phyloP scores from a whole-genome alignment of 1,284 basidiomycete genomes.

The Cutaneotrichosporon sp. region DNA sequence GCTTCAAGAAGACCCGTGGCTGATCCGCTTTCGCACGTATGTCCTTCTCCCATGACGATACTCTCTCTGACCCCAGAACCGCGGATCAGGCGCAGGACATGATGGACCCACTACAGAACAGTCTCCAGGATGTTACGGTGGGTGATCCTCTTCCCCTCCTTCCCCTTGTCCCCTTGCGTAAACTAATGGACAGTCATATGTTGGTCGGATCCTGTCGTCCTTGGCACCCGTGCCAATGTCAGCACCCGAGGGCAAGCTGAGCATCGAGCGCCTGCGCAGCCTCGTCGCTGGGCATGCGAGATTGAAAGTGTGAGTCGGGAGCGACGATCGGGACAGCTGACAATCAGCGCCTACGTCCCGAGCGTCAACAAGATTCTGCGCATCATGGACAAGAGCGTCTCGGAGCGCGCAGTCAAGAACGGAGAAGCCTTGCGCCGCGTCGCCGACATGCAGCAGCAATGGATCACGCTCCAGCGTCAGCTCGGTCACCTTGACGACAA shows the following conservation, averaged over 20 bases:
- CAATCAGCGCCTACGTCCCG: slow-evolving; percentile 70
- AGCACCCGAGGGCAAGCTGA: slow-evolving; percentile 32
- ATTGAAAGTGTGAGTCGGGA: slow-evolving; percentile 31
- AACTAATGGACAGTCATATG: slow-evolving; percentile 29
- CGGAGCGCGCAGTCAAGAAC: slow-evolving; percentile 87
- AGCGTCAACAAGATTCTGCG: slow-evolving; percentile 89
- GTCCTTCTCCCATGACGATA: slow-evolving; percentile 54
- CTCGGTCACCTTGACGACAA: slow-evolving; percentile 39
- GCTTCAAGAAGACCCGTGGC: slow-evolving; percentile 92
- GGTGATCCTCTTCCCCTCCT: slow-evolving; percentile 5
- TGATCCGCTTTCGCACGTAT: slow-evolving; percentile 83
- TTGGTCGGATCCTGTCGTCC: slow-evolving; percentile 32
- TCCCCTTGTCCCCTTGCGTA: not conserved
- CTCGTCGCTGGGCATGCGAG: slow-evolving; percentile 36
- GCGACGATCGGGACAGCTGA: slow-evolving; percentile 55
- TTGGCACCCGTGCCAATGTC: slow-evolving; percentile 27
- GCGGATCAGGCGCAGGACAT: slow-evolving; percentile 87
- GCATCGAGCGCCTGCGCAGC: slow-evolving; percentile 29
- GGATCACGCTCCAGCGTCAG: slow-evolving; percentile 32
- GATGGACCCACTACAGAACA: slow-evolving; percentile 91
- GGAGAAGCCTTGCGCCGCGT: slow-evolving; percentile 81
- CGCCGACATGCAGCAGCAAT: slow-evolving; percentile 36
- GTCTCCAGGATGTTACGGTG: slow-evolving; percentile 35
- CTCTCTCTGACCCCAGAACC: slow-evolving; percentile 32
- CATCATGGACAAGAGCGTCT: slow-evolving; percentile 88